These are phyloP conservation scores for Trichoderma atrobrunneum DNA, from an alignment of 2,329 filamentous ascomycete species.

Conservation along the genomic window DNA sequence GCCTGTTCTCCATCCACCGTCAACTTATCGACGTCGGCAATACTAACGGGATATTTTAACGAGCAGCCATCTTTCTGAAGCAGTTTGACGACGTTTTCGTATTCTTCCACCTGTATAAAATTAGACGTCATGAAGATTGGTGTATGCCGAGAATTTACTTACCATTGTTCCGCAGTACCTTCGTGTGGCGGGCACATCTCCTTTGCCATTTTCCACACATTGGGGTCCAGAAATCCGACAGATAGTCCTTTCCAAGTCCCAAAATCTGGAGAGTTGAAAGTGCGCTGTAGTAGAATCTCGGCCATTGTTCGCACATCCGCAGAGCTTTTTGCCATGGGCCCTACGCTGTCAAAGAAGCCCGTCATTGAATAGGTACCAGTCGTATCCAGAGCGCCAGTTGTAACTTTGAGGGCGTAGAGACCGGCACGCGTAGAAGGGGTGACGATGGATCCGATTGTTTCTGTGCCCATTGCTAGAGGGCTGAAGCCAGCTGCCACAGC, in stretches of 20 bases:
- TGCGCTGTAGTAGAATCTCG: constrained; percentile 7
- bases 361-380: constrained; percentile 25
- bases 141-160: neutral
- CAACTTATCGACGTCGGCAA: neutral
- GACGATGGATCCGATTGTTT: constrained; percentile 34
- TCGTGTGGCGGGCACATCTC: constrained; percentile 15
- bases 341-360: constrained; percentile 27
- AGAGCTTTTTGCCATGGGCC: constrained; percentile 28
- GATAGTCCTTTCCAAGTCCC: constrained; percentile 18
- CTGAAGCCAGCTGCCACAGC: constrained; percentile 31
- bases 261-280: neutral
- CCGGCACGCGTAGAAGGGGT: constrained; percentile 24
- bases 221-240: constrained; percentile 20
- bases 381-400: constrained; percentile 16
- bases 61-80: neutral
- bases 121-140: neutral
- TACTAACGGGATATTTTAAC: neutral
- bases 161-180: constrained; percentile 23
- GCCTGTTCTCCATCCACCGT: neutral
- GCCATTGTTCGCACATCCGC: constrained; percentile 20
- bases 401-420: constrained; percentile 31
- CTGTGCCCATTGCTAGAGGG: constrained; percentile 33
- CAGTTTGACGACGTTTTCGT: neutral
- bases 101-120: neutral
- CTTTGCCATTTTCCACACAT: constrained; percentile 17